These are phyloP conservation scores for Gynandropsis gynandra DNA, from an alignment of 345 rosid species.

Conservation along the genomic window DNA sequence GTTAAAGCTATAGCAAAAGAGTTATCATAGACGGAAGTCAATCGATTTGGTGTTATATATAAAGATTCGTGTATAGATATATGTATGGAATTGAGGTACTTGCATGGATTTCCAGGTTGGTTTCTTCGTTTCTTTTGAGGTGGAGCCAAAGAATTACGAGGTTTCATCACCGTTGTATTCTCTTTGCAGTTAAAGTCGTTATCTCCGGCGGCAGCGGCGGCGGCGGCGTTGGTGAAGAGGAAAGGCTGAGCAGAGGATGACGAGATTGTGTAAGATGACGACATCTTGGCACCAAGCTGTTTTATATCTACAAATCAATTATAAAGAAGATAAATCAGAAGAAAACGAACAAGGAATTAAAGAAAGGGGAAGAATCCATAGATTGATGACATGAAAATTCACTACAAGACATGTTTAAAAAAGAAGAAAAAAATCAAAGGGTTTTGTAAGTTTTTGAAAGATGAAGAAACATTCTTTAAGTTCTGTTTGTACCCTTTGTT, in stretches of 20 bases:
- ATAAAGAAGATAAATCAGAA: conserved; percentile 11
- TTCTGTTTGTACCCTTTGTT: too few relatives aligned
- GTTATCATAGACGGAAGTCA: too few relatives aligned
- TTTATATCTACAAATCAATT: conserved; percentile 23
- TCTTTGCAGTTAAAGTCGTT: conserved; percentile 36
- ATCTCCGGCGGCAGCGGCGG: conserved; percentile 28
- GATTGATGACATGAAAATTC: conserved; percentile 33
- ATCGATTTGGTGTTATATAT: not conserved
- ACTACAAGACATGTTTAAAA: conserved; percentile 27
- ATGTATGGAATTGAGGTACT: conserved; percentile 35
- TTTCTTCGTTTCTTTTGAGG: conserved; percentile 66
- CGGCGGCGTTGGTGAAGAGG: conserved; percentile 21
- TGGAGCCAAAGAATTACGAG: conserved; percentile 35
- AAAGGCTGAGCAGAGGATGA: conserved; percentile 29
- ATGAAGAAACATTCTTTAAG: conserved; percentile 13
- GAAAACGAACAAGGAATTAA: conserved; percentile 27
- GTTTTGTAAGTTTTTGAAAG: conserved; percentile 22
- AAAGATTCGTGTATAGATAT: not conserved
- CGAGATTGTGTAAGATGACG: conserved; percentile 31
- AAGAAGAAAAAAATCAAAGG: conserved; percentile 21
- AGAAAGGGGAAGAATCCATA: conserved; percentile 30
- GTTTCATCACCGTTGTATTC: conserved; percentile 37
- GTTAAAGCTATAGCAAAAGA: conserved; percentile 13
- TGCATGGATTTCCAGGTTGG: conserved; percentile 80
- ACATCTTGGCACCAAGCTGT: conserved; percentile 18